Conservation (phyloP, 306 rosid species). For the Astragalus membranaceus region DNA sequence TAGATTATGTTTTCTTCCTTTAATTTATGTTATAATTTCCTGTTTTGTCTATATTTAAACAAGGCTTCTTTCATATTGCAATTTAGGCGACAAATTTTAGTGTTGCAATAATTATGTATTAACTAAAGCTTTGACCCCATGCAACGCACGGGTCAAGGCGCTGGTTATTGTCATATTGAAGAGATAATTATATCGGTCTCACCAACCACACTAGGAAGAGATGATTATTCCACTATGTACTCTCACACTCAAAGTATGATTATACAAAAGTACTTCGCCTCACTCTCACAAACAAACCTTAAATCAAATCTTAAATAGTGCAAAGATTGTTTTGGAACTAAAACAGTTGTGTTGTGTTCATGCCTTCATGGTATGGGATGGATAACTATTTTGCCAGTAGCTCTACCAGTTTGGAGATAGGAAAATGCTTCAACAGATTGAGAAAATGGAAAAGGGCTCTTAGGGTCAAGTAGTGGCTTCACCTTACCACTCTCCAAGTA, state of each 20-base stretch:
- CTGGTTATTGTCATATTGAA: too few relatives aligned
- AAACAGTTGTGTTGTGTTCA: not conserved
- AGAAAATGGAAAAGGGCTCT: not conserved
- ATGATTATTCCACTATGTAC: not conserved
- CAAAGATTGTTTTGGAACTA: not conserved
- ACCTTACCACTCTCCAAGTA: conserved; percentile 11
- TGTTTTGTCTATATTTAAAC: too few relatives aligned
- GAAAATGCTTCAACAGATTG: conserved; percentile 6
- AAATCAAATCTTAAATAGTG: not conserved
- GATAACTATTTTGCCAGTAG: not conserved
- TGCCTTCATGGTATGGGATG: not conserved
- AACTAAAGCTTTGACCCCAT: too few relatives aligned
- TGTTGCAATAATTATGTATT: too few relatives aligned
- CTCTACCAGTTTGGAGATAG: conserved; percentile 1
- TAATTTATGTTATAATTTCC: too few relatives aligned
- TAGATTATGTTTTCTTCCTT: too few relatives aligned
- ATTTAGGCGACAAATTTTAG: too few relatives aligned
- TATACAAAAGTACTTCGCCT: not conserved
- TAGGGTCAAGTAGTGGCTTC: conserved; percentile 4
- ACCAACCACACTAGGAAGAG: not conserved
- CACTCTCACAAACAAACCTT: not conserved
- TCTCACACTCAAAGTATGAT: not conserved
- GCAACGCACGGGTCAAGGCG: too few relatives aligned
- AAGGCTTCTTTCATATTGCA: too few relatives aligned
- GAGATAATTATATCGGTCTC: not conserved